Evolutionary conservation across 768 basidiomycete species (phyloP).

Genomic region (Cystobasidium tubakii): DNA sequence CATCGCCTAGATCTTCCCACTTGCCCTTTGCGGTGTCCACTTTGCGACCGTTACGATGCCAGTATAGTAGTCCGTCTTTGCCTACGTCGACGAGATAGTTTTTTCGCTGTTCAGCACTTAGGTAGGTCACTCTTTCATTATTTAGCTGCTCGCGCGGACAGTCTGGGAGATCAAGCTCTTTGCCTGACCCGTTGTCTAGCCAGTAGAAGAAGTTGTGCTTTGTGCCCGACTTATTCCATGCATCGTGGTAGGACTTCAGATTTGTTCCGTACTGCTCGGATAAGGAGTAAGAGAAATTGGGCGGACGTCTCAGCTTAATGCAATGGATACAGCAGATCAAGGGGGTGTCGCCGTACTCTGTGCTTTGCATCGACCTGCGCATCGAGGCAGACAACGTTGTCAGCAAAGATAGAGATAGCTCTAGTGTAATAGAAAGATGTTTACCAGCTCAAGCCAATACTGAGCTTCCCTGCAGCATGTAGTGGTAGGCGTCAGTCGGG

Average conservation of each 20-base stretch:
- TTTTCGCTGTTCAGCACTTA: conserved; percentile 49
- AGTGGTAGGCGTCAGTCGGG: neutral
- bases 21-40: conserved; percentile 48
- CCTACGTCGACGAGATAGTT: conserved; percentile 50
- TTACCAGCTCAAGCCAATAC: conserved; percentile 42
- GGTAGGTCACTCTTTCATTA: conserved; percentile 41
- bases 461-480: conserved; percentile 39
- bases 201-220: conserved; percentile 50
- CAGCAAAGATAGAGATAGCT: conserved; percentile 35
- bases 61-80: conserved; percentile 43
- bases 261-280: conserved; percentile 41
- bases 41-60: conserved; percentile 41
- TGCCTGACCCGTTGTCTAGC: conserved; percentile 44
- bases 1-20: conserved; percentile 41
- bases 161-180: conserved; percentile 47
- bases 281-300: neutral
- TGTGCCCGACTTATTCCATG: conserved; percentile 50
- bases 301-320: neutral
- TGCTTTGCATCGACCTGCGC: conserved; percentile 32
- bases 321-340: too few relatives aligned
- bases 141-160: conserved; percentile 46
- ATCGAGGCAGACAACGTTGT: neutral
- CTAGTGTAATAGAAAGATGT: too few relatives aligned
- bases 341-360: neutral
- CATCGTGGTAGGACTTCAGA: conserved; percentile 38